Conservation (phyloP, 495 filamentous ascomycete species). For the Trichocladium antarcticum region DNA sequence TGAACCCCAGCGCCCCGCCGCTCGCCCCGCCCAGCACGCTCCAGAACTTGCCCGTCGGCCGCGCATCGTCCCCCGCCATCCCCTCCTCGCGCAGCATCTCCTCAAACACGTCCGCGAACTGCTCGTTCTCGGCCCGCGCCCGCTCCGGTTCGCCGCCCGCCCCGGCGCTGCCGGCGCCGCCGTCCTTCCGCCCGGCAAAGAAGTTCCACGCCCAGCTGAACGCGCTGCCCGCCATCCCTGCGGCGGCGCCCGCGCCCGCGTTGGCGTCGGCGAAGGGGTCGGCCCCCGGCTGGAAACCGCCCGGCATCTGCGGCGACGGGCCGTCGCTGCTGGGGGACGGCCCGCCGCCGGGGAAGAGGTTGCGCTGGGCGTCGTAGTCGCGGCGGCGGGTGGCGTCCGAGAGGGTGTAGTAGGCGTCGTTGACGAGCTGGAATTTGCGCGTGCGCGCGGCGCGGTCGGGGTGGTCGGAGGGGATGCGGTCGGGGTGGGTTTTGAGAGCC, state of each 20-base stretch:
- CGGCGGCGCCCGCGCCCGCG: slow-evolving; percentile 30
- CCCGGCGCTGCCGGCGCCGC: slow-evolving; percentile 9
- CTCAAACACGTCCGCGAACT: slow-evolving; percentile 89
- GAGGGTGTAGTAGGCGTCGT: slow-evolving; percentile 96
- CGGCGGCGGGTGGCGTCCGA: slow-evolving; percentile 67
- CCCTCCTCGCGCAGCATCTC: slow-evolving; percentile 96
- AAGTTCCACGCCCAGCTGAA: slow-evolving; percentile 44
- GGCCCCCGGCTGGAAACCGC: slow-evolving; percentile 27
- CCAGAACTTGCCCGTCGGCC: slow-evolving; percentile 72
- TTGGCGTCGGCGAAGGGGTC: slow-evolving; percentile 46
- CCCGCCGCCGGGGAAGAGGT: slow-evolving; percentile 18
- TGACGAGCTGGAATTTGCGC: slow-evolving; percentile 86
- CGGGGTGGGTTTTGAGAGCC: slow-evolving; percentile 88
- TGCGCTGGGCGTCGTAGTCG: slow-evolving; percentile 74
- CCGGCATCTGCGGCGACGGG: slow-evolving; percentile 9
- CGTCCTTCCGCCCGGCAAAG: no score
- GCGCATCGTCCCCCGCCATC: slow-evolving; percentile 30
- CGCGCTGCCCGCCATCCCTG: slow-evolving; percentile 26
- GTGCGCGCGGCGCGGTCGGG: slow-evolving; percentile 76
- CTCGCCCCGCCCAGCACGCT: slow-evolving; percentile 71
- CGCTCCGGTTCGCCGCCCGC: slow-evolving; percentile 13
- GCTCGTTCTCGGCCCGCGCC: slow-evolving; percentile 48
- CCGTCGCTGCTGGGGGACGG: slow-evolving; percentile 8
- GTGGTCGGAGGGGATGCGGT: slow-evolving; percentile 75
- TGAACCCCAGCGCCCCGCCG: slow-evolving; percentile 87